Base-by-base conservation (phyloP, 1,139 yeast genomes). In the Scheffersomyces quercinus region DNA sequence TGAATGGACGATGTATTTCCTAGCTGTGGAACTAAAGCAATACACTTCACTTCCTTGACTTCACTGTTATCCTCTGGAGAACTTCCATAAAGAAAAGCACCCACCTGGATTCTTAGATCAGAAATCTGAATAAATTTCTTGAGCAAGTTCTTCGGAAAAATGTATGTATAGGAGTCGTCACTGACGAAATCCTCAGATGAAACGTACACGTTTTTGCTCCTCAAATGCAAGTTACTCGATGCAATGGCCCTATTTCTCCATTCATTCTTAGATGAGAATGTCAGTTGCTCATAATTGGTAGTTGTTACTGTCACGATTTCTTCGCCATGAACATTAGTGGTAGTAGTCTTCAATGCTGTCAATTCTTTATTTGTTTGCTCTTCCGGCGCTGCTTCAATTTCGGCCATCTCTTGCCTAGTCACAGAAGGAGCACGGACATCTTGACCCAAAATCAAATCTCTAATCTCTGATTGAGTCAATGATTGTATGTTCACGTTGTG, bases 291-390 rank as follows among this genome's bases (percentile, higher is more conserved):
- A 59, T 88, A 91, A 52, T 83, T 83, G 15, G 95, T 83, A 0
- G 99, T 90, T 0, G 98, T 90, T 15, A 93, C 96, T 0, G 96
- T 95, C 33, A 87, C 85, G 57, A 95, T 91, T 56, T 91, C 95
- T 59, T 93, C 99, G 32, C 99, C 99, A 57, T 91, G 97, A 2
- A 89, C 96, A 59, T 90, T 95, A 26, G 85, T 83, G 0, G 96
- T 88, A 44, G 84, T 84, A 0, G 96, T 83, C 55, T 89, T 91
- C 56, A 87, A 75, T 0, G 97, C 96, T 0, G 95, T 83, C 29
- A 84, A 67, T 51, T 79, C 81, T 29, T 68, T 66, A 41, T 69
- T 70, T 7, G 56, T 63, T 3, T 51, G 58, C 29, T 50, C 54
- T 40, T 73, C 70, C 20, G 79, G 73, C 10, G 79, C 80, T 13